phyloP scores from a whole-genome alignment of 1,139 yeast species.

The Lizanozyma gosingica region DNA sequence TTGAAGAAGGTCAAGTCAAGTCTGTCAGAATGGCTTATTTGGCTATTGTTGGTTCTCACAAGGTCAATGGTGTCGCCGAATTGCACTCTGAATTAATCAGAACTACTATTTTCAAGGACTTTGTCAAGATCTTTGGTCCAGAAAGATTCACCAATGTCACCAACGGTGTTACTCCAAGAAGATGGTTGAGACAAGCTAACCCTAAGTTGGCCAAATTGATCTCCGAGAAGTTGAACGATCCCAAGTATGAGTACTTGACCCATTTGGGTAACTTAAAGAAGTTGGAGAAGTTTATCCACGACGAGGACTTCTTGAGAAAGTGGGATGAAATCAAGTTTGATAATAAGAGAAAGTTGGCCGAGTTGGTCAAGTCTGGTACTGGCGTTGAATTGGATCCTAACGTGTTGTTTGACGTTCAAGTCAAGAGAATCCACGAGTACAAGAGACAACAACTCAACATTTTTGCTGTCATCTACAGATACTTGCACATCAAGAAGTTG shows the following conservation, averaged over 20 bases:
- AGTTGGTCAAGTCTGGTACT: slow-evolving; percentile 56
- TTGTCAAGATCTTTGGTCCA: slow-evolving; percentile 71
- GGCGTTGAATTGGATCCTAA: slow-evolving; percentile 64
- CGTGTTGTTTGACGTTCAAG: slow-evolving; percentile 84
- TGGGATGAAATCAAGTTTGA: slow-evolving; percentile 69
- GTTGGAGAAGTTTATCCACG: slow-evolving; percentile 60
- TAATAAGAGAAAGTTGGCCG: slow-evolving; percentile 67
- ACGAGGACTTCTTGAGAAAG: slow-evolving; percentile 51
- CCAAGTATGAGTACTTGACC: slow-evolving; percentile 54
- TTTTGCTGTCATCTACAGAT: slow-evolving; percentile 80
- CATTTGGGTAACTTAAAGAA: slow-evolving; percentile 61
- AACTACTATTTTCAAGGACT: slow-evolving; percentile 85
- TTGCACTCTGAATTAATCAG: slow-evolving; percentile 85
- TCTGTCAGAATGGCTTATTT: slow-evolving; percentile 88
- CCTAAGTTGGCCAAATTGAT: slow-evolving; percentile 70
- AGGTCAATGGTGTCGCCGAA: slow-evolving; percentile 94
- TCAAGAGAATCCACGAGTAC: slow-evolving; percentile 91
- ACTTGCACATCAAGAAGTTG: slow-evolving; percentile 64
- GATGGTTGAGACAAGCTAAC: slow-evolving; percentile 94
- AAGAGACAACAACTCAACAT: slow-evolving; percentile 92
- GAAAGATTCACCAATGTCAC: slow-evolving; percentile 88
- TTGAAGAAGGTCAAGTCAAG: slow-evolving; percentile 74
- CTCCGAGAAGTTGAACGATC: slow-evolving; percentile 59
- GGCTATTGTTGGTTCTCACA: slow-evolving; percentile 88
- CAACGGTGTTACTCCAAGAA: slow-evolving; percentile 92